Conservation (phyloP, 225 moss, liverwort and hornwort genomes). For the Pleurozium schreberi region DNA sequence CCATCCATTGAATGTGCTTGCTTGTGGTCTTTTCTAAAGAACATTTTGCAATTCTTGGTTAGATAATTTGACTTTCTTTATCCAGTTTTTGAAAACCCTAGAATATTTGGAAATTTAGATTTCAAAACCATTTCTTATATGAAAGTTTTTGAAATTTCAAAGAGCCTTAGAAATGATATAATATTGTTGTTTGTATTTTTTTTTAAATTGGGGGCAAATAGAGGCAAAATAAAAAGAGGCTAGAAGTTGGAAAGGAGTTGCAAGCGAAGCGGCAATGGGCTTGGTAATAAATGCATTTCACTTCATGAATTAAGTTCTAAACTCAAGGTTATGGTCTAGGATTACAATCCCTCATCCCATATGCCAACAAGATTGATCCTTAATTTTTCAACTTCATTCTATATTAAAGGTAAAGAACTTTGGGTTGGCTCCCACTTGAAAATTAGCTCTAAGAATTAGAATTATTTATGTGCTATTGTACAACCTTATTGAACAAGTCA, state of each 20-base stretch:
- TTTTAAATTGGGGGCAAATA: background rate
- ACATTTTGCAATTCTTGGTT: too few relatives aligned
- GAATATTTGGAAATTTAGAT: too few relatives aligned
- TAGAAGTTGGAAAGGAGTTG: background rate
- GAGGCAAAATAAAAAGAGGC: background rate
- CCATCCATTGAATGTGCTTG: too few relatives aligned
- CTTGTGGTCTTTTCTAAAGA: too few relatives aligned
- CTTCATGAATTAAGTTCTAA: background rate
- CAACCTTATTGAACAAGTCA: background rate
- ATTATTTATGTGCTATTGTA: background rate
- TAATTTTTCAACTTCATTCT: background rate
- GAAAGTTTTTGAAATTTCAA: background rate
- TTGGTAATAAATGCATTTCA: background rate
- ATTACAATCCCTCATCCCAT: background rate
- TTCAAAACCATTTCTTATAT: too few relatives aligned
- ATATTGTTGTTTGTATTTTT: too few relatives aligned
- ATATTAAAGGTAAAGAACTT: background rate
- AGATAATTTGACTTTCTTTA: too few relatives aligned
- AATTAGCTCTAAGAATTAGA: background rate
- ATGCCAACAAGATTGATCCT: background rate
- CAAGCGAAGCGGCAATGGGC: too few relatives aligned
- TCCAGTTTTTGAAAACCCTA: too few relatives aligned
- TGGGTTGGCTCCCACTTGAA: accelerated
- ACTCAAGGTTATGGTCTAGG: background rate
- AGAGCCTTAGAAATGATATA: background rate